Base-by-base conservation (phyloP, 139 green algal genomes). In the Pleodorina starrii region DNA sequence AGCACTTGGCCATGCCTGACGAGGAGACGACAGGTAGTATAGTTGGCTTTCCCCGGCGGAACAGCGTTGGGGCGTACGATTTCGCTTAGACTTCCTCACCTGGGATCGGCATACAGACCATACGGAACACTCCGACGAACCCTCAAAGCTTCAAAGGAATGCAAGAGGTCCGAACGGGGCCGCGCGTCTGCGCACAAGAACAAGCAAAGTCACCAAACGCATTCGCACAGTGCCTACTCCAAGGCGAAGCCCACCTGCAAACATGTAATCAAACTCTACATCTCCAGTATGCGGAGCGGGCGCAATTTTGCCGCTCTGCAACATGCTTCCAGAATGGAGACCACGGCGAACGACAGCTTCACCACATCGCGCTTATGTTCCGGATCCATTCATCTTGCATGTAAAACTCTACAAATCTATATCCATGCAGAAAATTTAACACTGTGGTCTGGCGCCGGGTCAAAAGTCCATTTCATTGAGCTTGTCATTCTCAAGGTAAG, bases 261-360 rank as follows among this genome's bases (percentile, higher is more conserved):
- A 86, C 79, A 86, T 75, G 25, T 32, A 74, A 35, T 86, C 79
- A 43, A 86, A 86, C 5, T 86, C 79, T 14, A 19, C 25, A 51
- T 86, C 79, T 29, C 79, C 79, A 32, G 57, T 86, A 21, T 59
- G 7, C 3, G 79, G 79, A 29, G 79, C 79, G 35, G 79, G 38
- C 35, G 79, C 59, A 0, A 86, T 63, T 63, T 86, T 86, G 12
- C 57, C 79, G 27, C 35, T 42, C 12, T 86, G 57, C 19, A 86
- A 40, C 79, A 86, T 86, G 12, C 23, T 46, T 76, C 32, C 63
- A 73, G 68, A 1, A 5, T 38, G 63, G 5, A 7, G 27, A 72
- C n/a, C n/a, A n/a, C n/a, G n/a, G 12, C n/a, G 7, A 25, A 75
- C 9, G 68, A 76, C 68, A 76, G 68, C 68, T 76, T 76, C 35